phyloP scores from a whole-genome alignment of 139 green algal genomes.

The Mesotaenium endlicherianum region DNA sequence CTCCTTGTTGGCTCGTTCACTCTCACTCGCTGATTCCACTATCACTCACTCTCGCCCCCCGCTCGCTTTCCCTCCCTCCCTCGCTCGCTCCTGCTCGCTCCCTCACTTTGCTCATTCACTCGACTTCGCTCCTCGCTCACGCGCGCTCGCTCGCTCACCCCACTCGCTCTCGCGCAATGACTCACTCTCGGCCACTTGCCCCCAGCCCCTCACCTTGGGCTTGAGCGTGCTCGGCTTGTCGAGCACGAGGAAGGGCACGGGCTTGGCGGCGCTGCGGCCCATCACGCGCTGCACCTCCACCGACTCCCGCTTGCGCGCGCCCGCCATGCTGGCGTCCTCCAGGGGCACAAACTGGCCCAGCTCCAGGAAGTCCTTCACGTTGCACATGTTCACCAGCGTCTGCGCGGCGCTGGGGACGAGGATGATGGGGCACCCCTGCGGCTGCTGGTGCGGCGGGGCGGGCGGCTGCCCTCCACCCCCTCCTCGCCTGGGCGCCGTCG shows the following conservation, averaged over 20 bases:
- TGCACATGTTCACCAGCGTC: conserved; percentile 70
- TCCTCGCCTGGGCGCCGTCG: no score
- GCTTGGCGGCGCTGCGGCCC: conserved; percentile 51
- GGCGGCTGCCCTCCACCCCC: no score
- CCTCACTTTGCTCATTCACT: no score
- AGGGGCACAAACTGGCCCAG: conserved; percentile 52
- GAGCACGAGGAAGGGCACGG: conserved; percentile 61
- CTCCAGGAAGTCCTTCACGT: conserved; percentile 62
- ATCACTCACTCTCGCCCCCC: no score
- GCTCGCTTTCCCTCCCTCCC: no score
- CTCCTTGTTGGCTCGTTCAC: no score
- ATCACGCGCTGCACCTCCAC: conserved; percentile 55
- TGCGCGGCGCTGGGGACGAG: conserved; percentile 62
- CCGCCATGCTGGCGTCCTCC: conserved; percentile 33
- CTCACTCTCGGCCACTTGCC: no score
- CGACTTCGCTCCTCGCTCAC: no score
- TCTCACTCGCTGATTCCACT: no score
- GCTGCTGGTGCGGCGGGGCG: conserved; percentile 1
- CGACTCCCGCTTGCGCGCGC: conserved; percentile 12
- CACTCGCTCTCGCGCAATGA: neutral
- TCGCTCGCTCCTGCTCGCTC: no score
- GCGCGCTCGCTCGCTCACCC: no score
- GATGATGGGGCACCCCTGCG: conserved; percentile 57
- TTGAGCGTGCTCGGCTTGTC: conserved; percentile 53
- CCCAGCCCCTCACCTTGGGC: neutral